Base-by-base conservation (phyloP, 2,329 filamentous ascomycete genomes). In the Claviceps sp. region DNA sequence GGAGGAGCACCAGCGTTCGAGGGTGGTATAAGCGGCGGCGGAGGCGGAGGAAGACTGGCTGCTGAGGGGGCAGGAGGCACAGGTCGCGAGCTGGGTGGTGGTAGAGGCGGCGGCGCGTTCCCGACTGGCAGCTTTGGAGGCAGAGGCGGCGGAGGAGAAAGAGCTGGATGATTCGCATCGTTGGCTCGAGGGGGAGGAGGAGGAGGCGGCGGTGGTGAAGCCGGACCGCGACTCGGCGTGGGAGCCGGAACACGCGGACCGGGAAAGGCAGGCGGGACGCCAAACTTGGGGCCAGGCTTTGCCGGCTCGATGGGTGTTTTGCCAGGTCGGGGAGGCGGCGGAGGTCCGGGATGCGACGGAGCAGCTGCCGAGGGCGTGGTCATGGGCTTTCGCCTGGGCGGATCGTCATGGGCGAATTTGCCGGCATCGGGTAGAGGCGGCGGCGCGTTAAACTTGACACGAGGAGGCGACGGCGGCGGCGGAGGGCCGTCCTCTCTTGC, bases 381-480 rank as follows among this genome's bases (percentile, higher is more conserved):
- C 2, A 55, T 40, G 11, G 59, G 57, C 38, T 62, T 54, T 30
- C 63, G 60, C 42, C 60, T 61, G 14, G 61, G 58, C 30, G 62
- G 59, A 26, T 65, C 72, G 59, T 66, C 77, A 69, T 83, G 75
- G 3, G 85, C 88, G 63, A 81, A 93, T 67, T 88, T 95, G 40
- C 93, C 93, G 53, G 93, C 93, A 66, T 95, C 90, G 52, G 88
- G 81, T 54, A 97, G 70, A 2, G 91, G 87, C 37, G 93, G 93
- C 46, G 93, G 93, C 8, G 88, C 91, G 57, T 82, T 78, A 71
- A 95, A 97, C 60, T 76, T 78, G 8, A 81, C 80, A 50, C 83
- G 78, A 22, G 82, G 78, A 16, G 67, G 66, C 34, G 62, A 59
- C 9, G 76, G 76, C 18, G 83, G 80, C 13, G 84, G 79, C 14